A percentile compares a stretch with the other conserved stretches of the same genome.
Evolutionary conservation across 2,329 filamentous ascomycete species (phyloP).

Genomic region (Coniochaeta prunicola): DNA sequence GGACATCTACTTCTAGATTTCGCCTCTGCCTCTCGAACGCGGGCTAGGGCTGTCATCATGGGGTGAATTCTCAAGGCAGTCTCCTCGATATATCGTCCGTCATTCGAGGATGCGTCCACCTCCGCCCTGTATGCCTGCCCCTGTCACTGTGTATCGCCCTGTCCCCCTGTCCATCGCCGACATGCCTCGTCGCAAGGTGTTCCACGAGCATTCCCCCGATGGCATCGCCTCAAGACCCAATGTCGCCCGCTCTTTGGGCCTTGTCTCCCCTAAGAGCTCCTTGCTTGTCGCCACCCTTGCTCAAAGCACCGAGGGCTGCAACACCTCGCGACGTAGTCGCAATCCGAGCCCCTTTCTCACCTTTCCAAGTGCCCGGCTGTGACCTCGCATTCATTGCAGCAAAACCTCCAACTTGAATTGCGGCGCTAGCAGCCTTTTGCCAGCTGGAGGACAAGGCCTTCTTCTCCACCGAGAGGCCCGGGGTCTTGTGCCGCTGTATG

Average conservation of each 20-base stretch:
- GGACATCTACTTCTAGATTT: too few relatives aligned
- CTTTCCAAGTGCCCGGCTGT: background rate
- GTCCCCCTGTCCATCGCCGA: background rate
- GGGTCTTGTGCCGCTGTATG: conserved; percentile 10
- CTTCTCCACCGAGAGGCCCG: conserved; percentile 3
- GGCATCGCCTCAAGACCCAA: background rate
- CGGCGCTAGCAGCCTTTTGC: conserved; percentile 16
- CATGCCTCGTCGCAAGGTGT: background rate
- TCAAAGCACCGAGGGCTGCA: background rate
- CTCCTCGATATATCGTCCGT: background rate
- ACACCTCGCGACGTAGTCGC: background rate
- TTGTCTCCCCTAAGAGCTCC: background rate
- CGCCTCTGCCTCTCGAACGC: too few relatives aligned
- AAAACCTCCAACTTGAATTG: conserved; percentile 14
- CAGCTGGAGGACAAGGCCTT: conserved; percentile 11
- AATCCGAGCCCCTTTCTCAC: background rate
- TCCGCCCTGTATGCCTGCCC: background rate
- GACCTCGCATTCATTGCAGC: conserved; percentile 11
- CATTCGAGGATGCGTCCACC: background rate
- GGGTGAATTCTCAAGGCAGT: background rate
- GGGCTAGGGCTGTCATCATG: too few relatives aligned
- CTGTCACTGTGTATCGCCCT: background rate
- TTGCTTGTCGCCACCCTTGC: background rate
- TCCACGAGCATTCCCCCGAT: background rate
- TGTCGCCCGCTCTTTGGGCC: background rate